Base-by-base conservation (phyloP, 1,284 basidiomycete genomes). In the Pseudozyma flocculosa region DNA sequence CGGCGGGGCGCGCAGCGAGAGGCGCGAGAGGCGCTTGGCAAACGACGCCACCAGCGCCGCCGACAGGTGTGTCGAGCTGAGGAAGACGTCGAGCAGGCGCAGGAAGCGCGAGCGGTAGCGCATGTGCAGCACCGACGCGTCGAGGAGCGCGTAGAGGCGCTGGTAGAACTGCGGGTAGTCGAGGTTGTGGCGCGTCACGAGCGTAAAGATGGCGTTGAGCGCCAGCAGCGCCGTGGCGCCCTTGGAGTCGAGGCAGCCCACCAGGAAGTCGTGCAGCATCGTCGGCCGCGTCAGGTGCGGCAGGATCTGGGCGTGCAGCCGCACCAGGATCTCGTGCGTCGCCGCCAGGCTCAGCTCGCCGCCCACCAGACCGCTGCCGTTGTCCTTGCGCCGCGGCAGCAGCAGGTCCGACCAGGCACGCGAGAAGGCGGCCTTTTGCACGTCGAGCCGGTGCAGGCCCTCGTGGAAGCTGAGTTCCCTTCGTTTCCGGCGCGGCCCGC, bases 91-190 rank as follows among this genome's bases (percentile, higher is more conserved):
- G 1, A 88, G 85, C 63, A 98, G 82, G 37, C 94, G 85, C 84
- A 99, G 93, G 81, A 98, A 98, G 32, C 94, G 85, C 1, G 94
- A 88, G 13, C 94, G 85, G 76, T 96, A 89, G 73, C 90, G 92
- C 56, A 90, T 85, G 75, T 98, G 94, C 21, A 99, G 83, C 2
- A 96, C 84, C 24, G 92, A 85, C 1, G 72, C 70, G 37, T 72
- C 72, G 13, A 98, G 83, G 74, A 97, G 89, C 1, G 85, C 84
- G 72, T 98, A 98, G 3, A 99, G 83, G n/a, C 88, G 85, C 4
- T 87, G 88, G 82, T 96, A 99, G 80, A 99, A 97, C 10, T 86
- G 87, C 3, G 95, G 94, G 74, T 95, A 97, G 76, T 97, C 93
- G 29, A 98, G 82, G 73, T 97, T 96, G 78, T 96, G 93, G 50